Percentiles rank a stretch among this genome's conserved stretches.
Evolutionary conservation across 164 flowering plant species (phyloP).

Genomic region (Umbellularia californica): DNA sequence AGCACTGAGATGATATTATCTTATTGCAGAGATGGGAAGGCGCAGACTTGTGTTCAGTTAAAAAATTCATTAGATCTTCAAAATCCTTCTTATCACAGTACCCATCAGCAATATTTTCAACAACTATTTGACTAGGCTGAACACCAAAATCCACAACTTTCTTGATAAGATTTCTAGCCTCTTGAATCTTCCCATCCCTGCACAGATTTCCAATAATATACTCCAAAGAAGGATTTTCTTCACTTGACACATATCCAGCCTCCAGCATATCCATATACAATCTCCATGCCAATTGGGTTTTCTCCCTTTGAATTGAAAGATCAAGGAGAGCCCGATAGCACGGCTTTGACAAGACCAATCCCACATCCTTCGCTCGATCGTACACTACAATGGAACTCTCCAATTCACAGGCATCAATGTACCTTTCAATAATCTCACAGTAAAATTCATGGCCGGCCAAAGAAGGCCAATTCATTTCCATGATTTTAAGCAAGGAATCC

Average conservation of each 20-base stretch:
- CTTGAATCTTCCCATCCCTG: slow-evolving; percentile 49
- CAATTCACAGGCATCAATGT: slow-evolving; percentile 33
- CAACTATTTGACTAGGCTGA: slow-evolving; percentile 33
- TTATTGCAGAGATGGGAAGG: slow-evolving; percentile 57
- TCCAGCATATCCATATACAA: slow-evolving; percentile 53
- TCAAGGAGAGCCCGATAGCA: slow-evolving; percentile 42
- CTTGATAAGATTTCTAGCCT: slow-evolving; percentile 59
- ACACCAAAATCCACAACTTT: slow-evolving; percentile 38
- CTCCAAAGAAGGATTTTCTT: slow-evolving; percentile 26
- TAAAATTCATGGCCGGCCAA: slow-evolving; percentile 36
- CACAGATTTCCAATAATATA: slow-evolving; percentile 44
- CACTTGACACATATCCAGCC: slow-evolving; percentile 23
- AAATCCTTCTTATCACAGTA: slow-evolving; percentile 73
- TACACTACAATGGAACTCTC: slow-evolving; percentile 42
- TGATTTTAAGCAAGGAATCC: slow-evolving; percentile 39
- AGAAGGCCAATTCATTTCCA: slow-evolving; percentile 36
- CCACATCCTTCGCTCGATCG: slow-evolving; percentile 36
- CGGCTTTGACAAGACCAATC: slow-evolving; percentile 36
- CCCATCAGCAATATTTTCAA: slow-evolving; percentile 50
- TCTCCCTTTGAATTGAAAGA: slow-evolving; percentile 34
- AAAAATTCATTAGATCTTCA: slow-evolving; percentile 59
- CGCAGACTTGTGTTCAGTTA: slow-evolving; percentile 34
- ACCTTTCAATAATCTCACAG: slow-evolving; percentile 45
- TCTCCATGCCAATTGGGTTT: slow-evolving; percentile 34
- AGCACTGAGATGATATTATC: slow-evolving; percentile 47